Percentiles rank a stretch among this genome's conserved stretches.
phyloP scores from a whole-genome alignment of 257 asterid species.

The Solanum paucissectum region DNA sequence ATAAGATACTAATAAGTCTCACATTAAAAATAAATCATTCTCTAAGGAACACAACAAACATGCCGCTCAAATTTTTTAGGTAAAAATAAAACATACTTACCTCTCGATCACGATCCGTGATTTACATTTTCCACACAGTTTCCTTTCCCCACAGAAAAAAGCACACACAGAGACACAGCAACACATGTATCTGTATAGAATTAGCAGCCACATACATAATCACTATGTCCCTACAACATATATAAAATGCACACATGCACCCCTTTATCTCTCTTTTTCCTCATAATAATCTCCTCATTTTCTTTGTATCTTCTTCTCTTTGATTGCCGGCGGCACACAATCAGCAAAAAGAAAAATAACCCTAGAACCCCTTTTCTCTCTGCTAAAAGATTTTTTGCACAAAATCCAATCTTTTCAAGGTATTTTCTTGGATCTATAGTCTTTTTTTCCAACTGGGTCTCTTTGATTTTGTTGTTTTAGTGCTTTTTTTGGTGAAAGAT shows the following conservation, averaged over 20 bases:
- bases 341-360: not conserved
- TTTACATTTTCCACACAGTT: not conserved
- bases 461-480: not conserved
- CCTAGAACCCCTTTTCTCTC: not conserved
- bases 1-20: no score
- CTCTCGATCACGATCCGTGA: accelerated
- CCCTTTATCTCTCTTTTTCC: not conserved
- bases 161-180: not conserved
- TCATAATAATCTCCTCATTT: not conserved
- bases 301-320: not conserved
- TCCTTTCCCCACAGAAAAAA: not conserved
- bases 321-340: slow-evolving; percentile 16
- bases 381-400: not conserved
- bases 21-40: not conserved
- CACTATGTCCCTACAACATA: not conserved
- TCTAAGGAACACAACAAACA: no score
- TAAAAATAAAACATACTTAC: not conserved
- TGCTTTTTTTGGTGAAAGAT: not conserved
- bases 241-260: not conserved
- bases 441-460: not conserved
- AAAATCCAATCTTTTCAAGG: not conserved
- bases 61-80: accelerated
- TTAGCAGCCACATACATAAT: not conserved
- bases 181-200: not conserved
- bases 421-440: not conserved